phyloP scores from a whole-genome alignment of 257 asterid genomes.

The Avicennia marina region DNA sequence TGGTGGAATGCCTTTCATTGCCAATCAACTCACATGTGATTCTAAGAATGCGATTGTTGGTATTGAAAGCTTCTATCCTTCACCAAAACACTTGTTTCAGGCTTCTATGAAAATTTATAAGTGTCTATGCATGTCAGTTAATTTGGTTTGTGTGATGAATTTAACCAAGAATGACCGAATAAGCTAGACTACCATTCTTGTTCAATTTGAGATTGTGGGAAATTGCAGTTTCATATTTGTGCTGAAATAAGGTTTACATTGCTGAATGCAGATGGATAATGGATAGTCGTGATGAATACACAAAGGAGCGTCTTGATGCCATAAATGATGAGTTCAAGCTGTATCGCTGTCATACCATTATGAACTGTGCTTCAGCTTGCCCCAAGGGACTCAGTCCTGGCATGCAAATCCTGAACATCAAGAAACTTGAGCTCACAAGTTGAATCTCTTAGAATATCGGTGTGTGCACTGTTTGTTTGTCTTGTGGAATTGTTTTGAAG shows the following conservation, averaged over 20 bases:
- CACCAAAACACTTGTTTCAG: too few relatives aligned
- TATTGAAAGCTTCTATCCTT: too few relatives aligned
- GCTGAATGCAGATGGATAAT: slow-evolving; percentile 78
- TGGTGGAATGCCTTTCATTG: too few relatives aligned
- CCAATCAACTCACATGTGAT: too few relatives aligned
- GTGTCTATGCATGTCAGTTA: too few relatives aligned
- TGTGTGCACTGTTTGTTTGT: slow-evolving; percentile 12
- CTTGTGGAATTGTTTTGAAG: slow-evolving; percentile 22
- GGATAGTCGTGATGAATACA: slow-evolving; percentile 96
- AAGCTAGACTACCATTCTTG: slow-evolving; percentile 61
- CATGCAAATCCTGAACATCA: slow-evolving; percentile 89
- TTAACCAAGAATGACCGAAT: slow-evolving; percentile 90
- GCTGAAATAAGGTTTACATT: neutral
- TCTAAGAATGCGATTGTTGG: too few relatives aligned
- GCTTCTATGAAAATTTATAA: too few relatives aligned
- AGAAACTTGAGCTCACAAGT: slow-evolving; percentile 58
- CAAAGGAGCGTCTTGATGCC: slow-evolving; percentile 85
- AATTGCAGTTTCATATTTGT: slow-evolving; percentile 23
- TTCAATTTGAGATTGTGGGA: too few relatives aligned
- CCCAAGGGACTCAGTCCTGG: slow-evolving; percentile 96
- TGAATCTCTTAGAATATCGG: slow-evolving; percentile 13
- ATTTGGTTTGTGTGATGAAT: too few relatives aligned
- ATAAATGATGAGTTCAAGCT: slow-evolving; percentile 81
- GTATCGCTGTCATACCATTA: slow-evolving; percentile 85
- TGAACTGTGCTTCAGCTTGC: slow-evolving; percentile 93